These are phyloP conservation scores for Apiotrichum mycotoxinovorans DNA, from an alignment of 1,284 basidiomycete genomes.

Conservation along the genomic window DNA sequence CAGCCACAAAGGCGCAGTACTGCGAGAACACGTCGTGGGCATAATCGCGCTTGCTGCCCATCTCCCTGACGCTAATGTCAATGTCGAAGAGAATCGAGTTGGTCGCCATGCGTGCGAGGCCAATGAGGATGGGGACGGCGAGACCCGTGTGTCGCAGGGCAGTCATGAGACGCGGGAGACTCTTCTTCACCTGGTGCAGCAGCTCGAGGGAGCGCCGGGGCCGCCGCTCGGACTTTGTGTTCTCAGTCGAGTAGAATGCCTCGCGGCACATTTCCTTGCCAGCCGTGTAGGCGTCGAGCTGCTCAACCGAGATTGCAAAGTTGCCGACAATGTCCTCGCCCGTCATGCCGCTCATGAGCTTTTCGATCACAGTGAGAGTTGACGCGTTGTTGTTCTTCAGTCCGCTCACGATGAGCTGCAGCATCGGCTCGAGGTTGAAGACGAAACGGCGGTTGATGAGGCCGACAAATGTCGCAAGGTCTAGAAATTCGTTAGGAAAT, in stretches of 20 bases:
- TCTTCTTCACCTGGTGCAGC: constrained; percentile 35
- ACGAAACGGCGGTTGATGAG: constrained; percentile 81
- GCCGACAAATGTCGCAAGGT: constrained; percentile 86
- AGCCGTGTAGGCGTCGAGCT: constrained; percentile 84
- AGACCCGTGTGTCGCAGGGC: constrained; percentile 67
- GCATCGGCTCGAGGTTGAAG: constrained; percentile 75
- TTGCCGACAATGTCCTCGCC: constrained; percentile 87
- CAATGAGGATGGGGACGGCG: constrained; percentile 76
- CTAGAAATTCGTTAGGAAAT: constrained; percentile 48
- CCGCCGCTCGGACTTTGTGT: constrained; percentile 32
- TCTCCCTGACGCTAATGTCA: constrained; percentile 33
- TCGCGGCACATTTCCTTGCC: constrained; percentile 84
- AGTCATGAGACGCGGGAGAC: constrained; percentile 60
- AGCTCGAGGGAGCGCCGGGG: constrained; percentile 9
- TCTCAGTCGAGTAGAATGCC: constrained; percentile 55
- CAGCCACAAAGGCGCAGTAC: constrained; percentile 55
- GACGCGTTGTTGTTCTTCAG: constrained; percentile 76
- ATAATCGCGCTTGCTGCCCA: constrained; percentile 80
- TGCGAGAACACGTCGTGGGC: constrained; percentile 57
- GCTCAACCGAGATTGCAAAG: constrained; percentile 68
- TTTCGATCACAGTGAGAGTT: constrained; percentile 85
- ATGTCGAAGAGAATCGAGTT: constrained; percentile 32
- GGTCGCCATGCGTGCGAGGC: constrained; percentile 75
- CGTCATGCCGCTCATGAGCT: constrained; percentile 92
- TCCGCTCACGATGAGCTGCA: constrained; percentile 90